These are phyloP conservation scores for Iris macrosiphon DNA, from an alignment of 106 monocot genomes.

Conservation along the genomic window DNA sequence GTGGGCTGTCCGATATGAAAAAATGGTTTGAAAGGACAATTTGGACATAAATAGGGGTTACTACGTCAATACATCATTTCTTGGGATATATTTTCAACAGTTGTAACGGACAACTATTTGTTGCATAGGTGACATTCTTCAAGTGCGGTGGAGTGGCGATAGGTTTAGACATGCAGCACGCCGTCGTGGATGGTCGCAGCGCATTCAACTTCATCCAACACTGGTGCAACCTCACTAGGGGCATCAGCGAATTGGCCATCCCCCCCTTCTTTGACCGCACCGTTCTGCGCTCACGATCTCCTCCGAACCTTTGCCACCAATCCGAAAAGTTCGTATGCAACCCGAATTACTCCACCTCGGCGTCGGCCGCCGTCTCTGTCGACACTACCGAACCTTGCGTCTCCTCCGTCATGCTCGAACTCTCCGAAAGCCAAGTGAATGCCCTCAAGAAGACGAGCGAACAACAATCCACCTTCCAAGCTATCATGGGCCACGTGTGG, in stretches of 20 bases:
- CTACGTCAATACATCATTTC: not conserved
- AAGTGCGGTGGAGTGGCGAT: slow-evolving; percentile 30
- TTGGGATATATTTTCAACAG: slow-evolving; percentile 3
- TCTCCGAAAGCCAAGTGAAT: slow-evolving; percentile 15
- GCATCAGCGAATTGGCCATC: not conserved
- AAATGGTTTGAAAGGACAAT: too few species aligned
- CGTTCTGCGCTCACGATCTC: slow-evolving; percentile 31
- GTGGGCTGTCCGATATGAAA: too few species aligned
- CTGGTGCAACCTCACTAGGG: slow-evolving; percentile 29
- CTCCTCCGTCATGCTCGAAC: not conserved
- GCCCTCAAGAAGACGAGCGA: slow-evolving; percentile 13
- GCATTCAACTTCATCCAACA: slow-evolving; percentile 28
- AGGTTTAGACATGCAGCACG: slow-evolving; percentile 28
- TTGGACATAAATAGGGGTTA: too few species aligned
- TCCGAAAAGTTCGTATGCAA: slow-evolving; percentile 25
- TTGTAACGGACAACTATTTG: not conserved
- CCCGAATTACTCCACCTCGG: not conserved
- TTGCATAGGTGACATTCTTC: slow-evolving; percentile 38
- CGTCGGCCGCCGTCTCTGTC: slow-evolving; percentile 13
- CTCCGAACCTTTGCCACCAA: slow-evolving; percentile 14
- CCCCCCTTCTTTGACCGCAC: slow-evolving; percentile 34
- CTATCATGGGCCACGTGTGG: slow-evolving; percentile 29
- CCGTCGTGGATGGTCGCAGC: slow-evolving; percentile 18
- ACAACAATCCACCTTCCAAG: not conserved
- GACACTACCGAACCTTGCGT: slow-evolving; percentile 22